Evolutionary conservation across 2,329 filamentous ascomycete genomes (phyloP).

Genomic region (Escovopsis sp.): DNA sequence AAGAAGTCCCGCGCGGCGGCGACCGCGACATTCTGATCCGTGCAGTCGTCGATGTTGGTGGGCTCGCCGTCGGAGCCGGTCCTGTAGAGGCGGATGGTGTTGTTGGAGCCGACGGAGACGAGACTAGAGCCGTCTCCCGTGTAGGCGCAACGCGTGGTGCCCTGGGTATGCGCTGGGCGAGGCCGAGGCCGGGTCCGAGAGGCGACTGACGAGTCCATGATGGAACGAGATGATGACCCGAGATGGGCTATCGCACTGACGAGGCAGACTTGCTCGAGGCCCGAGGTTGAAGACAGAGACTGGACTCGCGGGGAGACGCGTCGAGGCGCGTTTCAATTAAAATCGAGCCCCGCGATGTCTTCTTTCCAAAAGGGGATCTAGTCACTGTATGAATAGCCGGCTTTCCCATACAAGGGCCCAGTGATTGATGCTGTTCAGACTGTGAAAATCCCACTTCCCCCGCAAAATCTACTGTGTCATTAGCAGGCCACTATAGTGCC

Average conservation of each 20-base stretch:
- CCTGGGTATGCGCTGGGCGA: slow-evolving; percentile 65
- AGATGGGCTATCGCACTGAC: neutral
- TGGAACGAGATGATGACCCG: neutral
- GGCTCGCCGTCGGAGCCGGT: slow-evolving; percentile 89
- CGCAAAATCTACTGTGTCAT: no score
- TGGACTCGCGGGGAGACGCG: slow-evolving; percentile 19
- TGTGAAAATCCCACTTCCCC: no score
- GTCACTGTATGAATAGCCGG: no score
- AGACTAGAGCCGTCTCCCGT: slow-evolving; percentile 77
- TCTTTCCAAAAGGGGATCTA: no score
- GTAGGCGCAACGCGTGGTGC: slow-evolving; percentile 76
- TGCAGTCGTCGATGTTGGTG: slow-evolving; percentile 77
- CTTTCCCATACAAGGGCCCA: no score
- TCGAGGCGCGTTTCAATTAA: slow-evolving; percentile 22
- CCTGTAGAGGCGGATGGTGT: slow-evolving; percentile 82
- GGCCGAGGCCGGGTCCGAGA: slow-evolving; percentile 40
- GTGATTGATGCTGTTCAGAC: no score
- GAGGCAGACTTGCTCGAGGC: neutral
- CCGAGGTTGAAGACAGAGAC: no score
- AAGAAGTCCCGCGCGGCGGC: slow-evolving; percentile 69
- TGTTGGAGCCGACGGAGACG: slow-evolving; percentile 85
- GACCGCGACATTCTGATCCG: slow-evolving; percentile 72
- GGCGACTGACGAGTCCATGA: slow-evolving; percentile 20
- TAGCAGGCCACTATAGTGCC: no score
- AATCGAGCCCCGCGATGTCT: slow-evolving; percentile 21